Base-by-base conservation (phyloP, 805 yeast genomes). In the Wickerhamiella sergipiensis region DNA sequence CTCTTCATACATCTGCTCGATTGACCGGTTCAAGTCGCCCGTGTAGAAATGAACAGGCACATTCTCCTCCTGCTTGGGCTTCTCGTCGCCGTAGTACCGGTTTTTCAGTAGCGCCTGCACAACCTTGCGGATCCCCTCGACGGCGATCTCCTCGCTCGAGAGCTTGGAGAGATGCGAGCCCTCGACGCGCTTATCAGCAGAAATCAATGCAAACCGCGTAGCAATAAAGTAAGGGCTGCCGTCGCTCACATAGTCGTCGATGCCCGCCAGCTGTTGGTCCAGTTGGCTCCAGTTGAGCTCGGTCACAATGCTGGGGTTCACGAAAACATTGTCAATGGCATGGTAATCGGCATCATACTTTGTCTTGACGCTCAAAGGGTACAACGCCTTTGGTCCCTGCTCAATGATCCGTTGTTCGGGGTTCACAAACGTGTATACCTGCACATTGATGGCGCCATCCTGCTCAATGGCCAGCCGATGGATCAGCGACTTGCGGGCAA, bases 261-360 rank as follows among this genome's bases (percentile, higher is more conserved):
- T 85, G 2, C 98, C 98, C 0, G 97, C 95, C n/a, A 89, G 65
- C 22, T 78, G 77, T 61, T 87, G 96, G 68, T 92, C 99, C 57
- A 89, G 73, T 55, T 81, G 83, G 58, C 89, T 89, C 98, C 98
- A 92, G 55, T 89, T 88, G 54, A 79, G 36, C 8, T 50, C 47
- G 23, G 49, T 26, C 7, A 18, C 45, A 21, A 43, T 17, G 39
- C 19, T 76, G 13, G 57, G 53, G 15, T 73, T 72, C 18, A 77
- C 67, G 2, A 80, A 77, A 53, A 78, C 79, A 6, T 82, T 74
- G 50, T 69, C 71, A 1, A 87, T 74, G 2, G 74, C 70, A 22
- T 77, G 68, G 60, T 82, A 89, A 13, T 70, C 73, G 44, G 76
- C 79, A 33, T 87, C 89, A 62, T 85, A 85, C 50, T 92, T 71